Conservation (phyloP, 371 early-diverging fungal genomes). For the Rhizopus sp. region DNA sequence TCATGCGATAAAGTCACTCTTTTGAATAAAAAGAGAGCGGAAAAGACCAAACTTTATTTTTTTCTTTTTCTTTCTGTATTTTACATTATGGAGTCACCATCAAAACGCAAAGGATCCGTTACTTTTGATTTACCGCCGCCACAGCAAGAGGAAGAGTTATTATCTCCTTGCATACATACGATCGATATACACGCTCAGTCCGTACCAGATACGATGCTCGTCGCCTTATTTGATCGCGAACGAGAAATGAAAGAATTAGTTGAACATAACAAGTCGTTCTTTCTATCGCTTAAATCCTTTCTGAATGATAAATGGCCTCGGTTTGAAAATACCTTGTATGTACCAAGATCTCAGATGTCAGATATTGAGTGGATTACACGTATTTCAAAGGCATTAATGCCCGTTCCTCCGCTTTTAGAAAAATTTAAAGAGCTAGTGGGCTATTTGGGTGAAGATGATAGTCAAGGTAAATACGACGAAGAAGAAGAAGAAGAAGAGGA, state of each 20-base stretch:
- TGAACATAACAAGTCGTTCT: conserved; percentile 34
- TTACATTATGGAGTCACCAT: background rate
- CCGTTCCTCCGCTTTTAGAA: conserved; percentile 27
- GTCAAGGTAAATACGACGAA: no score
- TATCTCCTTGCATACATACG: conserved; percentile 29
- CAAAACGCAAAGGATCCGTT: conserved; percentile 34
- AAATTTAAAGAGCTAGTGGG: conserved; percentile 49
- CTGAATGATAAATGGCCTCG: conserved; percentile 33
- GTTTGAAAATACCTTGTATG: conserved; percentile 41
- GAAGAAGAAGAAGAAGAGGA: conserved; percentile 19
- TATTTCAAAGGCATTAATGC: conserved; percentile 28
- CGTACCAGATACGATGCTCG: conserved; percentile 46
- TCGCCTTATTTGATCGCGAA: conserved; percentile 44
- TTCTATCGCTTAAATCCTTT: conserved; percentile 28
- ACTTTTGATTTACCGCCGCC: conserved; percentile 41
- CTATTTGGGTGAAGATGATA: conserved; percentile 32
- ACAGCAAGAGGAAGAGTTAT: conserved; percentile 12
- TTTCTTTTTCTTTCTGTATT: background rate
- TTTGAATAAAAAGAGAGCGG: background rate
- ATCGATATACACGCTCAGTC: conserved; percentile 45
- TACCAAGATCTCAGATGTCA: conserved; percentile 26
- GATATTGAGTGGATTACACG: conserved; percentile 45
- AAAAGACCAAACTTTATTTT: background rate
- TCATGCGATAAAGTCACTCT: conserved; percentile 1
- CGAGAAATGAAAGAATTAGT: conserved; percentile 50